Percentiles rank a stretch among this genome's conserved stretches.
These are phyloP conservation scores for Termitomyces sp. DNA, from an alignment of 768 basidiomycete genomes.

Conservation along the genomic window DNA sequence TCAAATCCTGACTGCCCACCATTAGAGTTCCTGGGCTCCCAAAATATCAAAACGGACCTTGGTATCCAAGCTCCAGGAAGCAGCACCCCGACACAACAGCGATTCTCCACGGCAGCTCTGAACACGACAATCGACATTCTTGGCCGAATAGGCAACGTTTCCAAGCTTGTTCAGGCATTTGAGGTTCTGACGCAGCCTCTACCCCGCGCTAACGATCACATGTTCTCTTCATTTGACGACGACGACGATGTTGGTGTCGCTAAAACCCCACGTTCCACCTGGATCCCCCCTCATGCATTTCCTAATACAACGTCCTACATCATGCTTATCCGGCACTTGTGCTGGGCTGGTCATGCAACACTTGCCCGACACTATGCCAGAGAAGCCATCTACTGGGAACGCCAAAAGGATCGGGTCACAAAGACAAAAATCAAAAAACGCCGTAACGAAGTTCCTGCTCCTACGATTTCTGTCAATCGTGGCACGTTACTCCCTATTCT, in stretches of 20 bases:
- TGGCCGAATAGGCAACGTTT: conserved; percentile 54
- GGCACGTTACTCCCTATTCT: conserved; percentile 55
- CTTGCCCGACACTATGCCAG: conserved; percentile 67
- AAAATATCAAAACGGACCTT: conserved; percentile 5
- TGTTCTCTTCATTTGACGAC: conserved; percentile 59
- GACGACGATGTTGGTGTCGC: conserved; percentile 59
- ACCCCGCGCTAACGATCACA: conserved; percentile 44
- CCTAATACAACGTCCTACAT: conserved; percentile 70
- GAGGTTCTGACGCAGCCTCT: conserved; percentile 76
- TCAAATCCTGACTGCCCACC: conserved; percentile 68
- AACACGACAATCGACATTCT: conserved; percentile 73
- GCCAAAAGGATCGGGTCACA: conserved; percentile 25
- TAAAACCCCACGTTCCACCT: conserved; percentile 28
- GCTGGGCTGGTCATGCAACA: conserved; percentile 40
- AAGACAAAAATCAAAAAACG: conserved; percentile 26
- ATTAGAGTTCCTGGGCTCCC: conserved; percentile 35
- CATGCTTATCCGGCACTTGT: conserved; percentile 57
- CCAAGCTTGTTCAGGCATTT: conserved; percentile 70
- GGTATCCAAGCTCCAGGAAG: not conserved
- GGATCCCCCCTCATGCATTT: conserved; percentile 38
- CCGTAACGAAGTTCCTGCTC: conserved; percentile 38
- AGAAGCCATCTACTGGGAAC: conserved; percentile 48
- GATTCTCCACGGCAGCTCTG: conserved; percentile 61
- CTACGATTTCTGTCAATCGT: conserved; percentile 53
- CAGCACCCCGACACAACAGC: conserved; percentile 28